A percentile compares a stretch with the other conserved stretches of the same genome.
Evolutionary conservation across 1,139 yeast species (phyloP).

Genomic region (Diutina neorugosa): DNA sequence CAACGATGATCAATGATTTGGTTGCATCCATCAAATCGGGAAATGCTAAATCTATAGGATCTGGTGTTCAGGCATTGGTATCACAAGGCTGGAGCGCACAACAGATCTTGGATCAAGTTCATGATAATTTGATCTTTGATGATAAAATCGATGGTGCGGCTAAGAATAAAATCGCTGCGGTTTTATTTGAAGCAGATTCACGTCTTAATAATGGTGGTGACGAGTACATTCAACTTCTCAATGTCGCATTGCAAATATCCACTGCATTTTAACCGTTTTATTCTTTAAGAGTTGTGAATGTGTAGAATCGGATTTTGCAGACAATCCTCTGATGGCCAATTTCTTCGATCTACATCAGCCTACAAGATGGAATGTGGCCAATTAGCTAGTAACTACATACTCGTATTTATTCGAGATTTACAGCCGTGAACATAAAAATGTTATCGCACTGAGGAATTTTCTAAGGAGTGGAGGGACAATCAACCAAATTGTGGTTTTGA

Average conservation of each 20-base stretch:
- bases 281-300: not conserved
- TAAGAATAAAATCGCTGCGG: slow-evolving; percentile 53
- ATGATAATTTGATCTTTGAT: slow-evolving; percentile 54
- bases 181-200: slow-evolving; percentile 66
- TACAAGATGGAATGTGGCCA: too few relatives aligned
- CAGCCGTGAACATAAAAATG: too few relatives aligned
- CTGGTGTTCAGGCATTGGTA: slow-evolving; percentile 41
- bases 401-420: too few relatives aligned
- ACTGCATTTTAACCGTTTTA: slow-evolving; percentile 15
- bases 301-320: too few relatives aligned
- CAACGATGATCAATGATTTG: slow-evolving; percentile 33
- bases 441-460: too few relatives aligned
- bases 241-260: slow-evolving; percentile 50
- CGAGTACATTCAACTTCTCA: slow-evolving; percentile 76
- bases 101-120: slow-evolving; percentile 69
- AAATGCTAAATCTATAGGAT: slow-evolving; percentile 25
- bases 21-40: slow-evolving; percentile 27
- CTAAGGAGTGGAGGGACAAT: too few relatives aligned
- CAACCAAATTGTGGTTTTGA: too few relatives aligned
- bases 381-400: too few relatives aligned
- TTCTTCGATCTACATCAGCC: too few relatives aligned
- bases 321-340: too few relatives aligned
- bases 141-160: slow-evolving; percentile 39
- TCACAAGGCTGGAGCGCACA: slow-evolving; percentile 83
- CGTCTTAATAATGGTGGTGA: slow-evolving; percentile 78